Base-by-base conservation (phyloP, 2,329 filamentous ascomycete species). In the Raffaelea ambrosiae region DNA sequence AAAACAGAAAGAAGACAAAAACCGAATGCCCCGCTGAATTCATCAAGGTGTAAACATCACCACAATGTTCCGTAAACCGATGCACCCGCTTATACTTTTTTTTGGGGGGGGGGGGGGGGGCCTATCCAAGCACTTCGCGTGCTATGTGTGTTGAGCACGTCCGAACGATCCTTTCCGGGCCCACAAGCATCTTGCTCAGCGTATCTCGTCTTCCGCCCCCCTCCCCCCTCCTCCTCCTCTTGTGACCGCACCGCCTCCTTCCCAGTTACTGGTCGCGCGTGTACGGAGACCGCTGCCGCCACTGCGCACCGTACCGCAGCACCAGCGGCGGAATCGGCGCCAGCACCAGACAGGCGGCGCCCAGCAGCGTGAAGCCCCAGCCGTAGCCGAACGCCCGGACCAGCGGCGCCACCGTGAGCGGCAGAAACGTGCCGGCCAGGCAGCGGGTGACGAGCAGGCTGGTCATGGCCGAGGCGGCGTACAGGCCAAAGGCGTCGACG, bases 381-480 rank as follows among this genome's bases (percentile, higher is more conserved):
- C 76, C 77, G 47, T 72, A 76, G 3, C 76, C 78, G 14, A 77
- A 63, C 0, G 48, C 49, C 8, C 68, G 65, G 0, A 72, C 65
- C 40, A 81, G 55, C 0, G 75, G 73, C 2, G 63, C 69, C 1
- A 71, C 67, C 0, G 66, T 60, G 40, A 82, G 62, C 1, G 79
- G 79, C 26, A 82, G 53, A 39, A 82, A 74, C 0, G 78, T 79
- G 3, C 76, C 72, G 60, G 72, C 69, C 0, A 82, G 60, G 50
- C 75, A 79, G 35, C 76, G 64, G 2, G 67, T 67, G 2, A 80
- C 73, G 48, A 81, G 76, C 5, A 79, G 57, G 1, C 72, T 74
- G 0, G 76, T 79, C 64, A 79, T 68, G 2, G 76, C 76, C 11
- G 73, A 77, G 0, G 77, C 77, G 2, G 75, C 71, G 54, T 76